Percentiles rank a stretch among this genome's conserved stretches.
These are phyloP conservation scores for Lipomyces anomalus DNA, from an alignment of 805 yeast species.

Conservation along the genomic window DNA sequence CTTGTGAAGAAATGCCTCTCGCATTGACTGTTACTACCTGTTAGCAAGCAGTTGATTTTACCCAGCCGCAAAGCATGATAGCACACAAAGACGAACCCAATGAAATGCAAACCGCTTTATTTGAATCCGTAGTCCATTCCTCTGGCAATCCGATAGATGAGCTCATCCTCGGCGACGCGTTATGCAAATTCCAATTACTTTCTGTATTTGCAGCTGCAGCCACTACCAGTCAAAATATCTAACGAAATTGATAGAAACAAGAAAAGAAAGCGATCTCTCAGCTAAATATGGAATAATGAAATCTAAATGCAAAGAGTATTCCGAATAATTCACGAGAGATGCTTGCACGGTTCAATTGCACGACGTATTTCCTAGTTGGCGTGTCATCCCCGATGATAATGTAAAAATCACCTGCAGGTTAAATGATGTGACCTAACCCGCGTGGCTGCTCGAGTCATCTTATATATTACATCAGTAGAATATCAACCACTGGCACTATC, in stretches of 20 bases:
- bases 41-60: neutral
- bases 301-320: neutral
- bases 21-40: conserved; percentile 6
- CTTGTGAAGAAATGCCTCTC: conserved; percentile 6
- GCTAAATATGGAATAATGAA: neutral
- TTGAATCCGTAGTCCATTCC: conserved; percentile 69
- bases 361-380: too few species aligned
- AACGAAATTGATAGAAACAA: neutral
- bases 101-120: conserved; percentile 56
- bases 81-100: conserved; percentile 26
- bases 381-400: too few species aligned
- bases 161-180: neutral
- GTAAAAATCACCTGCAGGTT: too few species aligned
- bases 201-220: conserved; percentile 4
- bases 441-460: too few species aligned
- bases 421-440: too few species aligned
- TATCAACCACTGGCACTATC: too few species aligned
- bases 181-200: neutral
- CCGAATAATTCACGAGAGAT: too few species aligned
- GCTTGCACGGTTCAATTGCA: too few species aligned
- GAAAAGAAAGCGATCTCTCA: neutral
- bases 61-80: neutral
- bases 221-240: too few species aligned
- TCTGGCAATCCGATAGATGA: conserved; percentile 37
- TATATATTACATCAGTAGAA: too few species aligned